A percentile compares a stretch with the other conserved stretches of the same genome.
Conservation (phyloP, 164 flowering plant genomes). For the Stephania yunnanensis region DNA sequence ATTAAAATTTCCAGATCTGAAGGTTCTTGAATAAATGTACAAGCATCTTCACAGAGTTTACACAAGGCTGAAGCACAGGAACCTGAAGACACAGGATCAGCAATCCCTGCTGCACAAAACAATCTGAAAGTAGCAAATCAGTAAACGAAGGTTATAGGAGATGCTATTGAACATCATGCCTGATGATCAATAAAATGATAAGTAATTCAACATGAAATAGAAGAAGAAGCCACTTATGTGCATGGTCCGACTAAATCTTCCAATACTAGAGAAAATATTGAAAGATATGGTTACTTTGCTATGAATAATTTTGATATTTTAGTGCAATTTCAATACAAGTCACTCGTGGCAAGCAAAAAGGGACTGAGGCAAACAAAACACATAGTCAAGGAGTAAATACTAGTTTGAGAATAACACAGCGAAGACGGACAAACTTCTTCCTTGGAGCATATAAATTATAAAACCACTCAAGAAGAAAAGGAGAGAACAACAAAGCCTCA, state of each 20-base stretch:
- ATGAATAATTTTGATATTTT: too few relatives aligned
- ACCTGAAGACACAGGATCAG: slow-evolving; percentile 55
- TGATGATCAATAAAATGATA: not conserved
- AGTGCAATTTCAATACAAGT: not conserved
- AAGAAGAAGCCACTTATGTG: not conserved
- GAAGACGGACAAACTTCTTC: not conserved
- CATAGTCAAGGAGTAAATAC: not conserved
- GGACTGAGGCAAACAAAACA: not conserved
- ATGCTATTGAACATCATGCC: not conserved
- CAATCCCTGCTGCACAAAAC: slow-evolving; percentile 82
- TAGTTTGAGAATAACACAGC: not conserved
- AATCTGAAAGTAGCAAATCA: slow-evolving; percentile 60
- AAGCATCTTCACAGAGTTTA: slow-evolving; percentile 87
- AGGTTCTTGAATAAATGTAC: slow-evolving; percentile 51
- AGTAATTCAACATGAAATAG: not conserved
- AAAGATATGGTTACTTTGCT: too few relatives aligned
- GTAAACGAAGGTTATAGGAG: slow-evolving; percentile 14
- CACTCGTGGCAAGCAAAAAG: not conserved
- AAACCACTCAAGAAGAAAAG: not conserved
- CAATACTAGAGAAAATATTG: not conserved
- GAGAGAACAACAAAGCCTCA: not conserved
- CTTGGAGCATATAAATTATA: not conserved
- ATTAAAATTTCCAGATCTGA: slow-evolving; percentile 79
- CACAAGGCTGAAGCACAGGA: slow-evolving; percentile 83
- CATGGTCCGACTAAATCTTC: not conserved